These are phyloP conservation scores for Corniculantispora saksenae DNA, from an alignment of 2,329 filamentous ascomycete genomes.

Conservation along the genomic window DNA sequence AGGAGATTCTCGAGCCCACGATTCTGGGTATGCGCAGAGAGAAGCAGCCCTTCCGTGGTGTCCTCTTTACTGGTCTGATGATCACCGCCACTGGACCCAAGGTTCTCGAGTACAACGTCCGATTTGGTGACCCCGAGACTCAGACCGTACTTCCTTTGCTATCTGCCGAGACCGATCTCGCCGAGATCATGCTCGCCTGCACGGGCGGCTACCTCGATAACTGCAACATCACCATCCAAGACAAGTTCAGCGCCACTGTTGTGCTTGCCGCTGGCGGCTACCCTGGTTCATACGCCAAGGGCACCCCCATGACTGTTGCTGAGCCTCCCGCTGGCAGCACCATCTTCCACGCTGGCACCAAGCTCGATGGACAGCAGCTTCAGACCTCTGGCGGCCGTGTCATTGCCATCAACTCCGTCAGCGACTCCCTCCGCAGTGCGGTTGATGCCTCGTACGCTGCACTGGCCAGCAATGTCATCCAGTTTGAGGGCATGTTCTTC, in stretches of 20 bases:
- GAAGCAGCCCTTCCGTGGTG: slow-evolving; percentile 69
- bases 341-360: slow-evolving; percentile 93
- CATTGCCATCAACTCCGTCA: slow-evolving; percentile 84
- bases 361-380: slow-evolving; percentile 61
- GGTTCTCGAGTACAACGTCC: slow-evolving; percentile 89
- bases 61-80: slow-evolving; percentile 91
- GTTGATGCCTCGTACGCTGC: slow-evolving; percentile 87
- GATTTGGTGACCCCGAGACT: slow-evolving; percentile 90
- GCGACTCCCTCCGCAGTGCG: slow-evolving; percentile 72
- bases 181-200: slow-evolving; percentile 85
- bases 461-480: slow-evolving; percentile 65
- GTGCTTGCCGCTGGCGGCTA: slow-evolving; percentile 94
- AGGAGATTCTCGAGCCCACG: slow-evolving; percentile 83
- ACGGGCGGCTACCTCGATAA: slow-evolving; percentile 72
- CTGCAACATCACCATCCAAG: slow-evolving; percentile 66
- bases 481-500: slow-evolving; percentile 88
- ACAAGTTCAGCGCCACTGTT: slow-evolving; percentile 81
- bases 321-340: slow-evolving; percentile 51
- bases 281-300: slow-evolving; percentile 82
- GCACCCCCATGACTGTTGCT: slow-evolving; percentile 58
- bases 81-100: slow-evolving; percentile 80
- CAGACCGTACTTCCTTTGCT: slow-evolving; percentile 83
- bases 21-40: slow-evolving; percentile 86
- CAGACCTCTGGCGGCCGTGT: slow-evolving; percentile 85
- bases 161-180: slow-evolving; percentile 76